Percentiles rank a stretch among this genome's conserved stretches.
phyloP scores from a whole-genome alignment of 192 early-diverging fungal genomes.

The Coemansia sp. region DNA sequence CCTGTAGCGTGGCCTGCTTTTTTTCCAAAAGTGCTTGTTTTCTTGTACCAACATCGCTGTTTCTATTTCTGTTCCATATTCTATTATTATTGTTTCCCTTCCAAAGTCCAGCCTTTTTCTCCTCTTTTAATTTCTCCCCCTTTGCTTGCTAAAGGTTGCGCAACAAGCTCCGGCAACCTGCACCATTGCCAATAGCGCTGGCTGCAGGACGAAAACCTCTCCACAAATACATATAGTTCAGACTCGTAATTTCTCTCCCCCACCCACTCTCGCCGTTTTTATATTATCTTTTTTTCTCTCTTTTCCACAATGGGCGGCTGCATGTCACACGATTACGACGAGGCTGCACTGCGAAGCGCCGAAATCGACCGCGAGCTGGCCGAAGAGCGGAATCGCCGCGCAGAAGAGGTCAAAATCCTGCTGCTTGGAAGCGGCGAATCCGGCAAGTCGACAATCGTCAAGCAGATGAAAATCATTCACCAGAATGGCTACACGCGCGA shows the following conservation, averaged over 20 bases:
- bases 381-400: constrained; percentile 55
- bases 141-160: neutral
- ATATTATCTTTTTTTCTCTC: neutral
- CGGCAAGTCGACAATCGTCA: constrained; percentile 93
- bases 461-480: constrained; percentile 98
- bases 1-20: neutral
- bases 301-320: constrained; percentile 51
- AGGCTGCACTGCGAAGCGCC: constrained; percentile 51
- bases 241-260: neutral
- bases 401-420: constrained; percentile 59
- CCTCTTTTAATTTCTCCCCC: neutral
- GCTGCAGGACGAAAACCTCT: neutral
- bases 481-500: constrained; percentile 85
- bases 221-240: neutral
- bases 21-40: constrained; percentile 2
- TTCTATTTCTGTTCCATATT: neutral
- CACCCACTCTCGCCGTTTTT: neutral
- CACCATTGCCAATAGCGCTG: neutral
- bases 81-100: neutral
- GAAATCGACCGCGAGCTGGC: constrained; percentile 60
- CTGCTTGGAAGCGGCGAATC: constrained; percentile 84
- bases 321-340: constrained; percentile 57
- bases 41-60: constrained; percentile 4
- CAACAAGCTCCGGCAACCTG: neutral
- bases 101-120: neutral